Percentiles rank a stretch among this genome's conserved stretches.
phyloP scores from a whole-genome alignment of 495 filamentous ascomycete species.

The Aspergillus carlsbadensis region DNA sequence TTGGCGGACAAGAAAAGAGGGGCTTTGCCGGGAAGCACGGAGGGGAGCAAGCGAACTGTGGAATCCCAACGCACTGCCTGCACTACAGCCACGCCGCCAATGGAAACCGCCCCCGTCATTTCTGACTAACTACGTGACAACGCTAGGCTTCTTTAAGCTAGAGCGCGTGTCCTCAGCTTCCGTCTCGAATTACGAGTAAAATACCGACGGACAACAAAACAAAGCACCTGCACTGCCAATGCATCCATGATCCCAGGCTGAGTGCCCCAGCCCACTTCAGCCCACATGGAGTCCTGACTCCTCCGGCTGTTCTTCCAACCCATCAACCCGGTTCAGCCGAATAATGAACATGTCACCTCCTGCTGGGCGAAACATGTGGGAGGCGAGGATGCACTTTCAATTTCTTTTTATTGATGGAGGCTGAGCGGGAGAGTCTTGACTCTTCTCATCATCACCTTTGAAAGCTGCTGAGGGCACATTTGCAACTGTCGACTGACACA shows the following conservation, averaged over 20 bases:
- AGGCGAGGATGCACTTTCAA: not conserved
- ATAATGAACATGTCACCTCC: not conserved
- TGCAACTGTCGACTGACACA: too few relatives aligned
- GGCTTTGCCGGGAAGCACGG: conserved; percentile 24
- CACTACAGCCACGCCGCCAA: conserved; percentile 19
- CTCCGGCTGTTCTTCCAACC: conserved; percentile 12
- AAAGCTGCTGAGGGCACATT: too few relatives aligned
- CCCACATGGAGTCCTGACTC: conserved; percentile 24
- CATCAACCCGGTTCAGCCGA: conserved; percentile 29
- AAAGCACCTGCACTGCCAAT: too few relatives aligned
- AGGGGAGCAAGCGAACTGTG: conserved; percentile 19
- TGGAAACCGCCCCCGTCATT: conserved; percentile 1
- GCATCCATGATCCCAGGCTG: too few relatives aligned
- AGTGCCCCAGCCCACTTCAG: conserved; percentile 17
- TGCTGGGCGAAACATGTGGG: conserved; percentile 12
- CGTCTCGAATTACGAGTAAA: conserved; percentile 19
- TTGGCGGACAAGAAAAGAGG: conserved; percentile 20
- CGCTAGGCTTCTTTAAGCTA: conserved; percentile 14
- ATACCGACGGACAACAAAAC: conserved; percentile 14
- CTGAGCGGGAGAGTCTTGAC: too few relatives aligned
- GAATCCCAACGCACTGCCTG: conserved; percentile 15
- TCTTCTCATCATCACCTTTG: too few relatives aligned
- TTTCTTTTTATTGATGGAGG: not conserved
- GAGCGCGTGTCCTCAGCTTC: conserved; percentile 14
- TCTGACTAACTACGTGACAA: conserved; percentile 23